A percentile compares a stretch with the other conserved stretches of the same genome.
Conservation (phyloP, 306 rosid genomes). For the Gynostemma pentaphyllum region DNA sequence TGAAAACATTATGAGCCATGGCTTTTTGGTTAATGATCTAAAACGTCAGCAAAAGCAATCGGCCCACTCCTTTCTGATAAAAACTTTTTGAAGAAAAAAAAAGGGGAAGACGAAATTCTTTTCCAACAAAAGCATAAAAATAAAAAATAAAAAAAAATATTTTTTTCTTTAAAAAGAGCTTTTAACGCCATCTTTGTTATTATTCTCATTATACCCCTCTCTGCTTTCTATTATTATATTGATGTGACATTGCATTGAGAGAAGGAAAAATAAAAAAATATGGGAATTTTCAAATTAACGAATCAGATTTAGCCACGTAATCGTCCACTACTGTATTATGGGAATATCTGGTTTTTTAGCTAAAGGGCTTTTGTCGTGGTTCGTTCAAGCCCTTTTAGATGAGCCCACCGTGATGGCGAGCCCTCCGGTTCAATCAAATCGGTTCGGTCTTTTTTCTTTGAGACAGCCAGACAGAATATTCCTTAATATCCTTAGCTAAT, state of each 20-base stretch:
- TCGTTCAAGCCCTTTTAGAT: conserved; percentile 27
- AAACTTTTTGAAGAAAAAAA: background rate
- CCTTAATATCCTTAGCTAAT: background rate
- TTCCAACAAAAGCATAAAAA: background rate
- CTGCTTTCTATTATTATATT: conserved; percentile 34
- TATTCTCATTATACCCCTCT: conserved; percentile 32
- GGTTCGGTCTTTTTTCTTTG: background rate
- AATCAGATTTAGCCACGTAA: conserved; percentile 17
- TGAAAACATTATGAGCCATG: too few relatives aligned
- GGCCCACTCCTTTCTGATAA: too few relatives aligned
- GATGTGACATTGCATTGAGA: conserved; percentile 47
- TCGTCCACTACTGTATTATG: background rate
- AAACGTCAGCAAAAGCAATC: too few relatives aligned
- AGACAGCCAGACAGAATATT: background rate
- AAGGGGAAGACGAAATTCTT: conserved; percentile 11
- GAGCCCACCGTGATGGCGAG: conserved; percentile 30
- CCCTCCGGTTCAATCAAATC: conserved; percentile 15
- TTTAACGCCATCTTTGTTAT: conserved; percentile 19
- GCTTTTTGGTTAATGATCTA: too few relatives aligned
- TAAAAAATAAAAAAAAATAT: background rate
- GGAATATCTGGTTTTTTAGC: conserved; percentile 6
- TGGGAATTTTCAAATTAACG: conserved; percentile 4
- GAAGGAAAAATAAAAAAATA: conserved; percentile 21
- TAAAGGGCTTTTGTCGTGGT: background rate
- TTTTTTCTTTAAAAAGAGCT: conserved; percentile 19